Evolutionary conservation across 2,329 filamentous ascomycete species (phyloP), one percentile per base, ranked within the genome.

Genomic region (Camptophora hylomeconis): DNA sequence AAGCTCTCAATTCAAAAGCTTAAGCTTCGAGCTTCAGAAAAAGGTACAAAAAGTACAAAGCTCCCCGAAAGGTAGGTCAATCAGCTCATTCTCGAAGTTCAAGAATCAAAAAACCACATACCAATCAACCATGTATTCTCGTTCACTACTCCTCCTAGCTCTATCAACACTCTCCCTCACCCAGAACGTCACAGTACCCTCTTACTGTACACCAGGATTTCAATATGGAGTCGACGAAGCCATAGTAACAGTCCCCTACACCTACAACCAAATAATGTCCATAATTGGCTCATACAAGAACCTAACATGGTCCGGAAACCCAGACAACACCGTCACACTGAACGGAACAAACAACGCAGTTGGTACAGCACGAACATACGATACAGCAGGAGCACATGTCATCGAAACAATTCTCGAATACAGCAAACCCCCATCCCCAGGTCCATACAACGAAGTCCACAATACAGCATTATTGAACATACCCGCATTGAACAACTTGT

Each of bases 291-390:
- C 31, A 24, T 48, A 36, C 28, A 22, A 41, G 24, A 45, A 47
- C 21, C 33, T 46, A 10, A 45, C 45, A 11, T 45, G 41, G 42
- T 42, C 32, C 30, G 39, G 44, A n/a, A 30, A 25, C 25, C 37
- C 37, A 22, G 29, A 31, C 22, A 28, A 32, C 14, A 30, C 33
- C 5, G 39, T 42, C 3, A 37, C 37, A 2, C 36, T 46, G 15
- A 44, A 47, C 26, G 45, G 42, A 4, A 43, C 34, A 5, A 38
- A 44, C 28, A 46, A 48, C 30, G 39, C 36, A 2, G 38, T 46
- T 26, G 39, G 37, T 15, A 45, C 41, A 8, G 35, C 44, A 11
- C 32, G 38, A 24, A 38, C 33, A 8, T 46, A 41, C 17, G 35
- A 44, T 18, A 31, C 34, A 11, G 29, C 24, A 5, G 40, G 40